A percentile compares a stretch with the other conserved stretches of the same genome.
phyloP scores from a whole-genome alignment of 768 basidiomycete genomes.

The Hygrophorus pudorinus region DNA sequence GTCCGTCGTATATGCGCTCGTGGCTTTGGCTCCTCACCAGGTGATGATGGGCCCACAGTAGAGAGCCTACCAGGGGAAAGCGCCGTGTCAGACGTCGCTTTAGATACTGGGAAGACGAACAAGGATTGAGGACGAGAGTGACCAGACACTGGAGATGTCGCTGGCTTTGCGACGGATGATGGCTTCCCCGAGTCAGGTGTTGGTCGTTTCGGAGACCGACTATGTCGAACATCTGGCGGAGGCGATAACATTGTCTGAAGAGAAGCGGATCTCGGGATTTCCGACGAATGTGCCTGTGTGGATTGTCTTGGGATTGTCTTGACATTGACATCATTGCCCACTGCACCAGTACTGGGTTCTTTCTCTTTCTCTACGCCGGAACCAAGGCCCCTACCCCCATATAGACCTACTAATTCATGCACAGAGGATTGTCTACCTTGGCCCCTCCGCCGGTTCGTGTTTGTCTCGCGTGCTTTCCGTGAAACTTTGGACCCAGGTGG shows the following conservation, averaged over 20 bases:
- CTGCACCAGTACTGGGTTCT: conserved; percentile 5
- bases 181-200: conserved; percentile 8
- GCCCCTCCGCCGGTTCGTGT: conserved; percentile 18
- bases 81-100: conserved; percentile 31
- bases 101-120: conserved; percentile 55
- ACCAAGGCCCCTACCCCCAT: conserved; percentile 49
- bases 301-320: neutral
- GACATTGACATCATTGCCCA: neutral
- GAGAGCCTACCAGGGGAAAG: conserved; percentile 13
- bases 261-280: conserved; percentile 12
- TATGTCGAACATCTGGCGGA: conserved; percentile 1
- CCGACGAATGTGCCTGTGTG: conserved; percentile 7
- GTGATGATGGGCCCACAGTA: conserved; percentile 19
- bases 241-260: conserved; percentile 16
- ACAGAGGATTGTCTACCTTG: conserved; percentile 72
- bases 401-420: conserved; percentile 73
- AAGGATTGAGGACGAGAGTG: conserved; percentile 76
- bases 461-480: conserved; percentile 16
- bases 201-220: conserved; percentile 2
- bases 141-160: conserved; percentile 22
- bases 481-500: conserved; percentile 14
- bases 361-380: conserved; percentile 30
- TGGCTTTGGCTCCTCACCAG: conserved; percentile 36
- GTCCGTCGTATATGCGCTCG: conserved; percentile 41
- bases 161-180: conserved; percentile 13